phyloP scores from a whole-genome alignment of 2,329 filamentous ascomycete species.

The Emergomyces africanus region DNA sequence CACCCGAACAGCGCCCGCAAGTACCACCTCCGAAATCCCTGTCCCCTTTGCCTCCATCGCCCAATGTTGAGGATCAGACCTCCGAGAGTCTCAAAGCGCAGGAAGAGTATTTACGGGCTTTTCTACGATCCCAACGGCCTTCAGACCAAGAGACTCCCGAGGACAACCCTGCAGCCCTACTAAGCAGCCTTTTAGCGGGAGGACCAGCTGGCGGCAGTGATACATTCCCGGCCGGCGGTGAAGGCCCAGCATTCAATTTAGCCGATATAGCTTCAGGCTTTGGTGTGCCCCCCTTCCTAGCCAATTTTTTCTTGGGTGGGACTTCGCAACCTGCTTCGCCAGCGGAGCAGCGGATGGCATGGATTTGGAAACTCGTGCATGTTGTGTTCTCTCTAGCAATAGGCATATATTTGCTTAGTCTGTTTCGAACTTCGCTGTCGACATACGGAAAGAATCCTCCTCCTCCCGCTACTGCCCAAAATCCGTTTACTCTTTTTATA shows the following conservation, averaged over 20 bases:
- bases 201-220: conserved; percentile 11
- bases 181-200: conserved; percentile 24
- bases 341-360: conserved; percentile 22
- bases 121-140: conserved; percentile 23
- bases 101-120: conserved; percentile 30
- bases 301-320: conserved; percentile 26
- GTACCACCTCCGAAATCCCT: conserved; percentile 9
- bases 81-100: conserved; percentile 26
- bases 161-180: conserved; percentile 23
- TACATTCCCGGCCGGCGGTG: conserved; percentile 15
- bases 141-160: conserved; percentile 11
- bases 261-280: conserved; percentile 30
- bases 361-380: conserved; percentile 46
- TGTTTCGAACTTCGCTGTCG: conserved; percentile 23
- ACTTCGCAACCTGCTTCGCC: conserved; percentile 26
- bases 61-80: conserved; percentile 16
- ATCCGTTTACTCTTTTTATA: conserved; percentile 33
- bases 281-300: conserved; percentile 28
- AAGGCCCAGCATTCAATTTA: conserved; percentile 15
- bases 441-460: conserved; percentile 19
- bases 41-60: conserved; percentile 4
- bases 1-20: conserved; percentile 8
- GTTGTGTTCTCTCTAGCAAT: conserved; percentile 44
- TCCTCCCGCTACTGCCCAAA: conserved; percentile 32
- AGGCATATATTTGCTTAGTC: conserved; percentile 39